Evolutionary conservation across 768 basidiomycete genomes (phyloP).

Genomic region (Serendipita indica): DNA sequence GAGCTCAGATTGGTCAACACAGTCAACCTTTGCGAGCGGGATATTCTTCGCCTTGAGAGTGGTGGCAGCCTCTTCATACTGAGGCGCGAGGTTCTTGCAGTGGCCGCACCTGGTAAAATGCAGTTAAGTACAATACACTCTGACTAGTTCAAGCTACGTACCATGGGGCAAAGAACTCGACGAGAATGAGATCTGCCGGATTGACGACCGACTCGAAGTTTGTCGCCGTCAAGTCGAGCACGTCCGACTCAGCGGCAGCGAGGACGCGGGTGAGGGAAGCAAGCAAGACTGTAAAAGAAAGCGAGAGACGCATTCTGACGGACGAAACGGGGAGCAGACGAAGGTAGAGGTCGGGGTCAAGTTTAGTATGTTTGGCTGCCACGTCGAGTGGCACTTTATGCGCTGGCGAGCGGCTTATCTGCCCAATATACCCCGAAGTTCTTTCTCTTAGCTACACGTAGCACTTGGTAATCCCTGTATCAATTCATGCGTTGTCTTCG

Average conservation of each 20-base stretch:
- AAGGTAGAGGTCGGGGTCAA: conserved; percentile 14
- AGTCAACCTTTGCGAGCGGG: conserved; percentile 92
- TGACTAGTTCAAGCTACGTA: conserved; percentile 19
- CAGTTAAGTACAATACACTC: neutral
- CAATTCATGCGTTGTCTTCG: no score
- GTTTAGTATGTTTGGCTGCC: neutral
- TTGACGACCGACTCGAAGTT: conserved; percentile 55
- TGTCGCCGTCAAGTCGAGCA: conserved; percentile 54
- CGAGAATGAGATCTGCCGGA: conserved; percentile 59
- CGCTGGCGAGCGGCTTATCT: neutral
- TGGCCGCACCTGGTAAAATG: conserved; percentile 61
- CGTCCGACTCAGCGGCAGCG: conserved; percentile 54
- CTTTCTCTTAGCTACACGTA: conserved; percentile 3
- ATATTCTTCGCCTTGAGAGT: conserved; percentile 79
- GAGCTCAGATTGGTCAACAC: conserved; percentile 84
- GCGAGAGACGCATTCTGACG: conserved; percentile 48
- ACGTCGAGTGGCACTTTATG: neutral
- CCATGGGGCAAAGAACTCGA: conserved; percentile 95
- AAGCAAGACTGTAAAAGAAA: conserved; percentile 38
- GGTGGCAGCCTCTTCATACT: conserved; percentile 90
- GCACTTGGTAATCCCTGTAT: no score
- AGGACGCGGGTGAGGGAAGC: conserved; percentile 38
- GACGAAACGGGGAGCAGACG: conserved; percentile 17
- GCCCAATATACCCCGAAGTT: neutral
- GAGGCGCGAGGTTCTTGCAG: conserved; percentile 88